Evolutionary conservation across 2,329 filamentous ascomycete species (phyloP).

Genomic region (Trichoderma breve): DNA sequence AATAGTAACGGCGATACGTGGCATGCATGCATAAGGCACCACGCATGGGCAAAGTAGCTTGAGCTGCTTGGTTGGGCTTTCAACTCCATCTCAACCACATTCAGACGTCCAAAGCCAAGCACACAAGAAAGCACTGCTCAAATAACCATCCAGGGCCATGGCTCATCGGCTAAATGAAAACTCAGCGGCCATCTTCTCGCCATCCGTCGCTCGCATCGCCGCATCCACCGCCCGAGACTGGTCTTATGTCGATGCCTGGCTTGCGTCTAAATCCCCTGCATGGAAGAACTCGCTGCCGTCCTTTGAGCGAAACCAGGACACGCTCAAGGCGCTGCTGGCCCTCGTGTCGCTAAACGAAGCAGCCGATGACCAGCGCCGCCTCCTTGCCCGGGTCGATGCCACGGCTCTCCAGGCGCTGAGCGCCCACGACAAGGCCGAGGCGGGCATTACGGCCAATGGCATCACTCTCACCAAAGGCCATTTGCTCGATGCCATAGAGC

Average conservation of each 20-base stretch:
- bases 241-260: conserved; percentile 83
- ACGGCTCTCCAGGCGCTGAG: conserved; percentile 55
- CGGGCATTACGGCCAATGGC: conserved; percentile 31
- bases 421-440: conserved; percentile 15
- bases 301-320: conserved; percentile 87
- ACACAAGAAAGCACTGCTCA: background rate
- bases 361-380: conserved; percentile 66
- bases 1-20: background rate
- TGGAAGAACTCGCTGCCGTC: conserved; percentile 55
- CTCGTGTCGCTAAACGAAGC: conserved; percentile 74
- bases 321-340: conserved; percentile 70
- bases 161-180: conserved; percentile 23
- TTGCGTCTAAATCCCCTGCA: conserved; percentile 65
- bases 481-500: conserved; percentile 54
- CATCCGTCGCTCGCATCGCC: conserved; percentile 68
- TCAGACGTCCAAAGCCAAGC: too few relatives aligned
- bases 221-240: conserved; percentile 86
- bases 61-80: background rate
- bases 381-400: conserved; percentile 58
- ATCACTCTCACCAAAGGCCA: conserved; percentile 30
- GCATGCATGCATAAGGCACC: background rate
- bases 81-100: background rate
- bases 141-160: background rate
- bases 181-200: conserved; percentile 61
- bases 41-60: background rate